Base-by-base conservation (phyloP, 306 rosid species). In the Corylus americana region DNA sequence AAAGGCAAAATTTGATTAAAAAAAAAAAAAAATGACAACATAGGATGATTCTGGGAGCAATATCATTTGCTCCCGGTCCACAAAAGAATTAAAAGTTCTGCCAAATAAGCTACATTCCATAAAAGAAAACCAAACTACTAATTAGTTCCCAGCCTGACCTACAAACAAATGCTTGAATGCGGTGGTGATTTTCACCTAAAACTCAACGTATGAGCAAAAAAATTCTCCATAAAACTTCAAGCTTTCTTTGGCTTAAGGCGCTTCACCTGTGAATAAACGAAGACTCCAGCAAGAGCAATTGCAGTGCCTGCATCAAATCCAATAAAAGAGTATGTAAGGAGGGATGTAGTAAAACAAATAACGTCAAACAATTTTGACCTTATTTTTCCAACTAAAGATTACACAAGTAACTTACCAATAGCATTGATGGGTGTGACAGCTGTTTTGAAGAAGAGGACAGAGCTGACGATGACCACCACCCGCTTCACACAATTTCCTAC, bases 401-500 rank as follows among this genome's bases (percentile, higher is more conserved):
- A 80, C 74, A 39, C 63, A 75, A 69, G 71, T 10, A 61, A 66
- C 73, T 86, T 96, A 93, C 99, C 99, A 29, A 96, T 66, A 62
- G 93, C 77, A 77, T 96, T 96, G 76, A 96, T 86, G 5, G 88
- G 87, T 29, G 97, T 83, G 68, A 96, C 99, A 0, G 98, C 92
- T 74, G 99, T 89, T 83, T 80, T 87, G 90, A 96, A 96, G 89
- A 96, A 91, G 84, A 96, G 76, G 79, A 96, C 96, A 71, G 99
- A 85, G 96, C 99, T 96, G 74, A 90, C 93, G 1, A 96, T 91
- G 73, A 96, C 99, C 83, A 90, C 97, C 73, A 96, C 99, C 39
- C 99, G 87, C 89, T 96, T 96, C 85, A 93, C 89, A 79, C 98
- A 93, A 74, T 96, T 96, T 37, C 92, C 97, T 0, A 93, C 99